phyloP scores from a whole-genome alignment of 1,284 basidiomycete genomes.

The Fomitopsis schrenkii region DNA sequence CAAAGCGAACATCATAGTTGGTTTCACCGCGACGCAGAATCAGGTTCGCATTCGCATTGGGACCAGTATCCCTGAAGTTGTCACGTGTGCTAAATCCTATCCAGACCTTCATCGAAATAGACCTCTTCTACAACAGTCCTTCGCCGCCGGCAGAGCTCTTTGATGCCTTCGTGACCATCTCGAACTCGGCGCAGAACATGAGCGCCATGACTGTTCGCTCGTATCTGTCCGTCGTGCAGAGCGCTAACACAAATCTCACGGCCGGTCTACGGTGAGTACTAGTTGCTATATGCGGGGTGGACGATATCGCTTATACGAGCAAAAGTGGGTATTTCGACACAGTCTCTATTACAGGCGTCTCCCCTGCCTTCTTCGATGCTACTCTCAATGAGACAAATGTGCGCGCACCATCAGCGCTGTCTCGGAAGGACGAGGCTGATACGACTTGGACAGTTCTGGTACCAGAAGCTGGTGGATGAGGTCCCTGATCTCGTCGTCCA shows the following conservation, averaged over 20 bases:
- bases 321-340: slow-evolving; percentile 45
- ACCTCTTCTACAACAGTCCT: slow-evolving; percentile 41
- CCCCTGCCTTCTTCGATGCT: slow-evolving; percentile 38
- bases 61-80: too few relatives aligned
- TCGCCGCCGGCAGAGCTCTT: slow-evolving; percentile 38
- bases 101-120: slow-evolving; percentile 22
- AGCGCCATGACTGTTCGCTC: slow-evolving; percentile 25
- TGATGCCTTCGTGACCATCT: slow-evolving; percentile 36
- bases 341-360: slow-evolving; percentile 40
- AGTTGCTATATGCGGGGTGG: background rate
- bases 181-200: slow-evolving; percentile 23
- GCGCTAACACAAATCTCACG: slow-evolving; percentile 38
- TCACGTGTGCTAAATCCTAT: background rate
- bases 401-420: slow-evolving; percentile 10
- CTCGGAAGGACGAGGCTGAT: background rate
- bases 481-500: slow-evolving; percentile 29
- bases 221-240: slow-evolving; percentile 35
- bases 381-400: slow-evolving; percentile 49
- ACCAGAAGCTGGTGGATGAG: slow-evolving; percentile 14
- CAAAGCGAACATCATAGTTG: slow-evolving; percentile 55
- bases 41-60: slow-evolving; percentile 21
- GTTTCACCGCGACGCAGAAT: slow-evolving; percentile 41
- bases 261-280: slow-evolving; percentile 33
- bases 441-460: slow-evolving; percentile 22
- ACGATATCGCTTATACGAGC: background rate